Evolutionary conservation across 306 rosid genomes (phyloP), one percentile per base, ranked within the genome.

Genomic region (Sesbania bispinosa): DNA sequence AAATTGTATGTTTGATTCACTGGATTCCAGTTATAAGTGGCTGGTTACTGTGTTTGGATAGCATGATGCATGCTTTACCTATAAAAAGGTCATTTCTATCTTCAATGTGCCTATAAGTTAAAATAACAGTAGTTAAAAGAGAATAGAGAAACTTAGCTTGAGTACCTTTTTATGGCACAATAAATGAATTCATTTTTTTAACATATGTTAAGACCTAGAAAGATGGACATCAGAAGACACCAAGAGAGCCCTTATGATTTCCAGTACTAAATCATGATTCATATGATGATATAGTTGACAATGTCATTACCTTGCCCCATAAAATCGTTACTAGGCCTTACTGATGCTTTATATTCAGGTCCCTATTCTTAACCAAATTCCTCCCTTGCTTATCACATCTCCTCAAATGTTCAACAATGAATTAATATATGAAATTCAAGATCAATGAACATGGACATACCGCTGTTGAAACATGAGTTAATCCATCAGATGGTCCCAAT

Each of bases 391-490:
- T 54, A 47, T 20, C 57, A 23, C 59, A 15, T 78, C 48, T 53
- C 27, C 50, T 26, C 30, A 29, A 54, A 29, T 47, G 71, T 19
- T n/a, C n/a, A 64, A 50, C n/a, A 41, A 9, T 30, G 45, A 35
- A 73, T 73, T 69, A 69, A 6, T 43, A 76, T 35, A 41, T 67
- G 57, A 62, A 80, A 58, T 66, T 15, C 8, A 18, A 46, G 63
- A 63, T 61, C 38, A 62, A 45, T 51, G 13, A 35, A 62, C 67
- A 81, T 4, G 69, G 59, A 14, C 96, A 72, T 94, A 94, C 99
- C 87, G 95, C 97, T 35, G 99, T 94, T 32, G 99, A 91, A 82
- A 94, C 96, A 35, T 94, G 99, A 77, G 97, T 91, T 62, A 86
- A 75, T 65, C 99, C 99, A 74, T 94, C 99, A 9, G 95, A 43